Base-by-base conservation (phyloP, 495 filamentous ascomycete species). In the Chaetomium cochliodes region DNA sequence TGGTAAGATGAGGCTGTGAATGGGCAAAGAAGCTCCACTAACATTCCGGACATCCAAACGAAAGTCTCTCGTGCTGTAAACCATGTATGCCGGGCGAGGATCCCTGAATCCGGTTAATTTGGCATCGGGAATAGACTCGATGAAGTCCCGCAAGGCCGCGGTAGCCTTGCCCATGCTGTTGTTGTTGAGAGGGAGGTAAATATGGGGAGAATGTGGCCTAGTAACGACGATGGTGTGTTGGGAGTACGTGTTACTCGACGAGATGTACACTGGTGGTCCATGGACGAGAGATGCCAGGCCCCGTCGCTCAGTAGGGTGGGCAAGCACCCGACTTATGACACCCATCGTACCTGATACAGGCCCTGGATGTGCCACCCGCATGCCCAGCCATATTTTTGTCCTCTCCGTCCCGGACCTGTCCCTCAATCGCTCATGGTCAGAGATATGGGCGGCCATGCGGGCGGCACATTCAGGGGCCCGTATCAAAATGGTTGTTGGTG, bases 281-380 rank as follows among this genome's bases (percentile, higher is more conserved):
- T 20, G 46, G 46, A 49, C 46, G 46, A 49, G 46, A 49, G 46
- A 49, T 49, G 46, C 46, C 6, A 20, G 46, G 46, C n/a, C 46
- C n/a, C 4, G 46, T 49, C 4, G 15, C 46, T n/a, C 46, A 49
- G 15, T 18, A 49, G 46, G 46, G 6, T 49, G n/a, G 46, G 46
- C 6, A 49, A 49, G 8, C 46, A 49, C n/a, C 16, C 46, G 16
- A 49, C 46, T 49, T 49, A 49, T 49, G n/a, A 49, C n/a, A 49
- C 46, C 46, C 46, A 8, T 8, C n/a, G n/a, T n/a, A n/a, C n/a
- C n/a, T n/a, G n/a, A n/a, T n/a, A n/a, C n/a, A n/a, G n/a, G n/a
- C n/a, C n/a, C n/a, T n/a, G n/a, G n/a, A n/a, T n/a, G n/a, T n/a
- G n/a, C n/a, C n/a, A n/a, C n/a, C n/a, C n/a, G n/a, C n/a, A n/a